Base-by-base conservation (phyloP, 306 rosid species). In the Lathyrus aphaca region DNA sequence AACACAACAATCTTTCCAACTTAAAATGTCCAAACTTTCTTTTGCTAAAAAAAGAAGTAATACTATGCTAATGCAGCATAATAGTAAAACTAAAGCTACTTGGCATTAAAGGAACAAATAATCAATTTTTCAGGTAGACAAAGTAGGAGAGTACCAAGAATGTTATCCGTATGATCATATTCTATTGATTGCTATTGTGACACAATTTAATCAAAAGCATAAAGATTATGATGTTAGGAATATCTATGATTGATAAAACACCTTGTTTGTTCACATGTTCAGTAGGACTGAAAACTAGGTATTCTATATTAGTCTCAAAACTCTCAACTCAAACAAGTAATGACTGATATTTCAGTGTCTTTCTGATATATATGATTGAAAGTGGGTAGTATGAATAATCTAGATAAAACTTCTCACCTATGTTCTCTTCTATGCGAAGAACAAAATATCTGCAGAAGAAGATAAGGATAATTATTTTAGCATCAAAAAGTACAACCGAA, bases 391-490 rank as follows among this genome's bases (percentile, higher is more conserved):
- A 57, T 51, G 49, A 59, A 65, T 68, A 65, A 68, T 68, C 50
- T 10, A 53, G 70, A 70, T 18, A 64, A 29, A 51, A 50, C 46
- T 46, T 75, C 97, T 83, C 79, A 94, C 99, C 96, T 57, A 94
- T 88, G 82, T 89, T 88, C 81, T 94, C 99, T 86, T 94, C 99
- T 50, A 94, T 69, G 59, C 96, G 99, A 73, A 94, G 96, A 84
- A 94, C 99, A 84, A 94, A 94, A 79, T 94, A 94, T 76, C 97
- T 94, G 89, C 88, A 77, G 30, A 71, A 77, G 30, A 71, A 59
- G 45, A 38, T 46, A 78, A 70, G 40, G 35, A 69, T 25, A 16
- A 60, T 15, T 51, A 50, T 38, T 68, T 68, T 27, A 72, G 72
- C 75, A 74, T 40, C 66, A 18, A 55, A 57, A 58, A 67, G 40